These are phyloP conservation scores for Ceratobasidium sp. DNA, from an alignment of 1,284 basidiomycete species.

Conservation along the genomic window DNA sequence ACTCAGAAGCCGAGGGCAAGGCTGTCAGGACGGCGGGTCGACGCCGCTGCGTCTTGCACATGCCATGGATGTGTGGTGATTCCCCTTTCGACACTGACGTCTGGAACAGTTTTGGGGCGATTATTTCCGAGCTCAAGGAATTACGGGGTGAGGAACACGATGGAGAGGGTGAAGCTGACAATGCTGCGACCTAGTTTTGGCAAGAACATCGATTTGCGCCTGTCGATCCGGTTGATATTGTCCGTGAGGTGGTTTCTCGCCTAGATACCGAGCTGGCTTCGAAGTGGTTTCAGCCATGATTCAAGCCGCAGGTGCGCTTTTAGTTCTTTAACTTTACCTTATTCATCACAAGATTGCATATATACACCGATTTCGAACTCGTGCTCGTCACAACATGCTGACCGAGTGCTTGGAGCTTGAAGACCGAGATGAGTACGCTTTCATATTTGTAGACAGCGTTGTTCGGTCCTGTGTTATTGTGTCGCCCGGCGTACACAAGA, in stretches of 20 bases:
- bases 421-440: neutral
- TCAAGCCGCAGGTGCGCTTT: neutral
- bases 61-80: neutral
- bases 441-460: conserved; percentile 7
- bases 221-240: neutral
- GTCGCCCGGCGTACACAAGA: neutral
- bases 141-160: neutral
- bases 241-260: neutral
- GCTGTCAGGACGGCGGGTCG: neutral
- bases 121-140: neutral
- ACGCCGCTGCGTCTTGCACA: neutral
- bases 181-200: neutral
- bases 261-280: neutral
- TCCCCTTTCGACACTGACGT: neutral
- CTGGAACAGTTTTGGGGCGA: neutral
- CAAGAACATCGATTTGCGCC: neutral
- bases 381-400: neutral
- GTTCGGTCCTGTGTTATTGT: neutral
- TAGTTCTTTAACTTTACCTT: neutral
- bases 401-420: neutral
- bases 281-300: neutral
- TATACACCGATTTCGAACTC: neutral
- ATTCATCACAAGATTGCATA: neutral
- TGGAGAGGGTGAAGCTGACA: neutral
- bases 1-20: neutral